These are phyloP conservation scores for Rostrohypoxylon terebratum DNA, from an alignment of 495 filamentous ascomycete species.

Conservation along the genomic window DNA sequence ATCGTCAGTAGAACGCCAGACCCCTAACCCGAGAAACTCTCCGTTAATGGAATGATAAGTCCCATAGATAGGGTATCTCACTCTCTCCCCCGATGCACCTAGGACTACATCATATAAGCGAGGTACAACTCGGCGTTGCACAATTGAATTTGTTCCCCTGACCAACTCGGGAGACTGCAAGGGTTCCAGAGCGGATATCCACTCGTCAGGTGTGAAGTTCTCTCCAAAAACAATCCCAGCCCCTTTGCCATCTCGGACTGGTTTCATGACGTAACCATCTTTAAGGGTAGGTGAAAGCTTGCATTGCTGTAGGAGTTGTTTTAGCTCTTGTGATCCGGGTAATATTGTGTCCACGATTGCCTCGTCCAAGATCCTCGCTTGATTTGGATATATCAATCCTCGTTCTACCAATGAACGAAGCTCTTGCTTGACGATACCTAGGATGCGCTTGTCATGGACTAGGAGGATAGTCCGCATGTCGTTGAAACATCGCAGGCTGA, in stretches of 20 bases:
- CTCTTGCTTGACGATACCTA: slow-evolving; percentile 5
- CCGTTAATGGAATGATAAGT: slow-evolving; percentile 8
- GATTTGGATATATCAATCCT: not conserved
- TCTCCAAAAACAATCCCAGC: slow-evolving; percentile 14
- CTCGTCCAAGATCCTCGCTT: slow-evolving; percentile 4
- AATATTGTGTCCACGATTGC: slow-evolving; percentile 7
- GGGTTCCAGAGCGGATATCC: not conserved
- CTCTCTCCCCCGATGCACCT: not conserved
- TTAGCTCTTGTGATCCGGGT: not conserved
- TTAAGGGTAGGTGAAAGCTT: not conserved
- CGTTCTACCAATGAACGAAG: not conserved
- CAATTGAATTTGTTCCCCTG: not conserved
- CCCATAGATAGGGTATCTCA: not conserved
- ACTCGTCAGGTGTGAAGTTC: not conserved
- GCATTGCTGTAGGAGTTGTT: not conserved
- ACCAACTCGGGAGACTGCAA: slow-evolving; percentile 2
- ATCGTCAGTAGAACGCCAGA: slow-evolving; percentile 10
- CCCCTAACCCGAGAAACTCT: not conserved
- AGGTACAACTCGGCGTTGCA: slow-evolving; percentile 4
- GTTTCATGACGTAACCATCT: slow-evolving; percentile 4
- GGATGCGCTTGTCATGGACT: slow-evolving; percentile 8
- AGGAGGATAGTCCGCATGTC: slow-evolving; percentile 14
- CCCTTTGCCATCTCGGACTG: slow-evolving; percentile 2
- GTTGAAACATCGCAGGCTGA: slow-evolving; percentile 12
- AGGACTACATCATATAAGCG: slow-evolving; percentile 9